phyloP scores from a whole-genome alignment of 2,329 filamentous ascomycete genomes.

The Penicillium griseofulvum region DNA sequence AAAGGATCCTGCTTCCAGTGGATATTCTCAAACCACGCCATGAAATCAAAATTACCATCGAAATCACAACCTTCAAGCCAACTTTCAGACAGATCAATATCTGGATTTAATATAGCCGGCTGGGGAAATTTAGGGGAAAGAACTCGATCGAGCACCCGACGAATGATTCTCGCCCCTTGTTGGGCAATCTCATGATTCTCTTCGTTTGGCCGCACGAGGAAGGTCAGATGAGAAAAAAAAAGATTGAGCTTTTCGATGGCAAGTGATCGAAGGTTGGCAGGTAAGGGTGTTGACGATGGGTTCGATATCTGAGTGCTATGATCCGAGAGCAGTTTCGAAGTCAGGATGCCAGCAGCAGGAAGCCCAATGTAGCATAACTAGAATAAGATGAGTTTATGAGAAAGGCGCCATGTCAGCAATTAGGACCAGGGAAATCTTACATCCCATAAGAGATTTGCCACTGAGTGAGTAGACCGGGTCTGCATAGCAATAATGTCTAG shows the following conservation, averaged over 20 bases:
- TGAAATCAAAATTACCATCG: background rate
- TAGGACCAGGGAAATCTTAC: background rate
- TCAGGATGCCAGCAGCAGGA: background rate
- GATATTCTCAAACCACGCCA: background rate
- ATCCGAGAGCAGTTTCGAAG: background rate
- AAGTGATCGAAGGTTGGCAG: background rate
- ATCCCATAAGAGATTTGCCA: background rate
- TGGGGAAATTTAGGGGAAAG: background rate
- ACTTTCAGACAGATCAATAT: background rate
- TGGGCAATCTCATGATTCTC: background rate
- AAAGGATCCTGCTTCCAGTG: background rate
- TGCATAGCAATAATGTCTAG: background rate
- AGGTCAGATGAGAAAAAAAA: background rate
- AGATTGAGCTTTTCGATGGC: background rate
- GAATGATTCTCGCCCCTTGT: background rate
- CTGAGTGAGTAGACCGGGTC: background rate
- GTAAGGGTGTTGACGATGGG: background rate
- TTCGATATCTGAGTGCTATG: background rate
- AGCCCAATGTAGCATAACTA: background rate
- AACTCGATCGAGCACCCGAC: background rate
- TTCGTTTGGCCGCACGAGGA: background rate
- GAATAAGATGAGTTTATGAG: background rate
- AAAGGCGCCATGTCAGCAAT: background rate
- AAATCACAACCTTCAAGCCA: background rate
- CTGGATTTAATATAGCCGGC: background rate